A percentile compares a stretch with the other conserved stretches of the same genome.
These are phyloP conservation scores for Asterella californica DNA, from an alignment of 225 moss, liverwort and hornwort species.

Conservation along the genomic window DNA sequence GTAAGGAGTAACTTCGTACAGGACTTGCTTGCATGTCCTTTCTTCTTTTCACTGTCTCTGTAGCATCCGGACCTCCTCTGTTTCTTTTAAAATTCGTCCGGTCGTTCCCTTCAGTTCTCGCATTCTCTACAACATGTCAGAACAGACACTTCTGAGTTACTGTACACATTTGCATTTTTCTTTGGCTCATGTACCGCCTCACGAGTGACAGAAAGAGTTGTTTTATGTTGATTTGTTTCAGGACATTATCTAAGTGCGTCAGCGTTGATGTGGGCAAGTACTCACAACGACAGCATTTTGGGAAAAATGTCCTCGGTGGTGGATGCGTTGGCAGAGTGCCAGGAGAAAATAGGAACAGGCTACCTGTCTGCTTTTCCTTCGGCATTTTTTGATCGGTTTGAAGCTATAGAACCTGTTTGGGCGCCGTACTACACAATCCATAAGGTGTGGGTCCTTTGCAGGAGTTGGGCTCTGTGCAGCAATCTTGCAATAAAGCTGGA, in stretches of 20 bases:
- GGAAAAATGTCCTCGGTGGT: conserved; percentile 64
- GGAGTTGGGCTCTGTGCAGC: neutral
- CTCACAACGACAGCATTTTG: conserved; percentile 49
- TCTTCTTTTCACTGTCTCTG: neutral
- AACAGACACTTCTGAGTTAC: neutral
- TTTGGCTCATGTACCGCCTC: neutral
- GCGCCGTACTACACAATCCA: conserved; percentile 98
- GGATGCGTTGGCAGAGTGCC: conserved; percentile 74
- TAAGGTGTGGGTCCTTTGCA: conserved; percentile 50
- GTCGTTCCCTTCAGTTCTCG: neutral
- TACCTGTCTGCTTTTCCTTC: conserved; percentile 91
- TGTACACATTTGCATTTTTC: neutral
- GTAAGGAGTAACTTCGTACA: conserved; percentile 28
- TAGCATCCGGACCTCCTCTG: neutral
- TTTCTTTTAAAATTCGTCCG: neutral
- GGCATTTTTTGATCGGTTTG: conserved; percentile 86
- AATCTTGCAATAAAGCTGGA: neutral
- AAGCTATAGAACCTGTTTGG: conserved; percentile 85
- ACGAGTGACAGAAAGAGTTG: neutral
- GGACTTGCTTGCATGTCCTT: neutral
- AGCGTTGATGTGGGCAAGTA: conserved; percentile 95
- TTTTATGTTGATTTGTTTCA: conserved; percentile 34
- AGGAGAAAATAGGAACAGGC: conserved; percentile 71
- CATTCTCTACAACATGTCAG: neutral
- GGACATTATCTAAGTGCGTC: conserved; percentile 95